phyloP scores from a whole-genome alignment of 2,329 filamentous ascomycete species.

The Aspergillus viridinutans region DNA sequence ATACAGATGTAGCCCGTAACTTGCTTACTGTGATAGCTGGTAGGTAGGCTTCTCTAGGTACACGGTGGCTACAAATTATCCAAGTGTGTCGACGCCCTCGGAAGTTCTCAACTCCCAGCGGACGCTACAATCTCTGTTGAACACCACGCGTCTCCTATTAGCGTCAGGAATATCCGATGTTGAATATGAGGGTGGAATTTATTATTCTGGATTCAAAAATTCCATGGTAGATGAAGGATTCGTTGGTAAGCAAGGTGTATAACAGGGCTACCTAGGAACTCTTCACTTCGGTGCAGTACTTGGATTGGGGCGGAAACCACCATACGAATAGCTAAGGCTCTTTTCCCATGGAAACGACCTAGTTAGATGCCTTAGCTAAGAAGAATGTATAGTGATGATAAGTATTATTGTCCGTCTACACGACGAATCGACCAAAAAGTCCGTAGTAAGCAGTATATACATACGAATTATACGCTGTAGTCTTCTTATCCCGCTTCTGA shows the following conservation, averaged over 20 bases:
- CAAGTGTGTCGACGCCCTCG: not conserved
- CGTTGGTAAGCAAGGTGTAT: too few relatives aligned
- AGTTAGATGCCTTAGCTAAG: not conserved
- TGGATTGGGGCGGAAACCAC: not conserved
- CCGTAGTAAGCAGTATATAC: not conserved
- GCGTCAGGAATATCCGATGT: not conserved
- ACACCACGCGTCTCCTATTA: not conserved
- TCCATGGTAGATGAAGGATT: not conserved
- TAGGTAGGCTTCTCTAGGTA: not conserved
- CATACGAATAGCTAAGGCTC: not conserved
- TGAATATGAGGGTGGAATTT: not conserved
- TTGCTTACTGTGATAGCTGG: not conserved
- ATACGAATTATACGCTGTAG: not conserved
- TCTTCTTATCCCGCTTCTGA: not conserved
- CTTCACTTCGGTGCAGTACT: not conserved
- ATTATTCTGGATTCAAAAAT: not conserved
- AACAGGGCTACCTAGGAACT: not conserved
- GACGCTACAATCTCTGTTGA: not conserved
- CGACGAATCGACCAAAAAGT: too few relatives aligned
- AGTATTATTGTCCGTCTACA: too few relatives aligned
- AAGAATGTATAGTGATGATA: not conserved
- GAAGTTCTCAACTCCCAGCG: too few relatives aligned
- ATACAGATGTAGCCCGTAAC: not conserved
- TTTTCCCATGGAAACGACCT: not conserved
- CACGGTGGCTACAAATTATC: not conserved